Evolutionary conservation across 2,329 filamentous ascomycete genomes (phyloP), one percentile per base, ranked within the genome.

Genomic region (Xylaria digitata): DNA sequence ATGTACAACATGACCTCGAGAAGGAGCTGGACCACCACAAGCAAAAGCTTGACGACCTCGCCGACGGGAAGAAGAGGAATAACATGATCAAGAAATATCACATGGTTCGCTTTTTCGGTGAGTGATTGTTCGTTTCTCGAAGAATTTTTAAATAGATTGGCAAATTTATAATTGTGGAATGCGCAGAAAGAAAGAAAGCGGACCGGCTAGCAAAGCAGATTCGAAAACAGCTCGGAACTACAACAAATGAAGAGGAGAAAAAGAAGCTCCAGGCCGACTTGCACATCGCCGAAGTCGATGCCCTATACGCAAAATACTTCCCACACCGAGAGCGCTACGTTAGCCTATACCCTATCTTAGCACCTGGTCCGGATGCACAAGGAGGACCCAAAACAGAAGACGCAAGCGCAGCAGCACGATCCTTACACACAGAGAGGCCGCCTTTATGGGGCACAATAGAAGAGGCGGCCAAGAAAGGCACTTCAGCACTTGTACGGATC

Each of bases 101-200:
- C 77, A 94, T 93, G 87, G 88, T 95, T 57, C 84, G 92, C 32
- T 96, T 96, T 77, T 95, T 95, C 79, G 92, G 92, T 92, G 82
- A 58, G 85, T 61, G 9, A 37, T 32, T 7, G 5, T 19, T 19
- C 13, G 30, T 13, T 32, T 21, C 15, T 23, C 17, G 2, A 9
- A 15, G 21, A n/a, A 19, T 13, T 1, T 17, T 15, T 6, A 1
- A 52, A 40, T 11, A 6, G 30, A 40, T 19, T 34, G 23, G 13
- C 23, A 21, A 45, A n/a, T 40, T 59, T 61, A 65, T 68, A 67
- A 63, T n/a, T 19, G 52, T 45, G 13, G 60, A 15, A 13, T 45
- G 56, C 55, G 17, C 68, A 92, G 90, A 93, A 72, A 86, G 90
- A 54, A 90, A 92, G 79, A 94, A 93, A 78, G 91, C 91, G 32